A percentile compares a stretch with the other conserved stretches of the same genome.
Conservation (phyloP, 768 basidiomycete species). For the Exidia glandulosa region DNA sequence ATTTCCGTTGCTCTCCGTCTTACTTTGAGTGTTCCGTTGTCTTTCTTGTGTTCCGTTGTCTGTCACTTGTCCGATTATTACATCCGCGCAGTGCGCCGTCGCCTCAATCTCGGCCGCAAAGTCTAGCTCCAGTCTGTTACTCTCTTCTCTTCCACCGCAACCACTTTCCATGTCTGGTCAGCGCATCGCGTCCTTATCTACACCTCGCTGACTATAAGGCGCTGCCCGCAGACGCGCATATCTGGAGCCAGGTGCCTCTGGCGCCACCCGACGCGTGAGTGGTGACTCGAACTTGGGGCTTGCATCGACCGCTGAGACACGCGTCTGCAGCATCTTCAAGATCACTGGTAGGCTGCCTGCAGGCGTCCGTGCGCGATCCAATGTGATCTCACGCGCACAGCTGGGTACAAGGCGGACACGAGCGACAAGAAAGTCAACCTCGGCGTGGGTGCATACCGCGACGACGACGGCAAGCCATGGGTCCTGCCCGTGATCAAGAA, state of each 20-base stretch:
- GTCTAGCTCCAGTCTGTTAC: too few relatives aligned
- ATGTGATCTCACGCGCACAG: constrained; percentile 12
- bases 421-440: constrained; percentile 77
- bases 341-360: constrained; percentile 34
- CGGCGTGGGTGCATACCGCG: constrained; percentile 88
- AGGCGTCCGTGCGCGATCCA: background rate
- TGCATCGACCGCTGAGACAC: constrained; percentile 3
- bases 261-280: constrained; percentile 76
- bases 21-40: too few relatives aligned
- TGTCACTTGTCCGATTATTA: too few relatives aligned
- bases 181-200: too few relatives aligned
- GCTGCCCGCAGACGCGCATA: constrained; percentile 3
- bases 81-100: too few relatives aligned
- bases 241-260: constrained; percentile 64
- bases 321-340: constrained; percentile 63
- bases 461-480: constrained; percentile 82
- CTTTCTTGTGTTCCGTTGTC: too few relatives aligned
- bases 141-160: background rate
- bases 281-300: background rate
- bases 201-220: background rate
- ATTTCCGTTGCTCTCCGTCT: too few relatives aligned
- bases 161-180: background rate
- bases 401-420: constrained; percentile 75
- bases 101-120: too few relatives aligned
- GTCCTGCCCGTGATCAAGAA: constrained; percentile 85